Evolutionary conservation across 305 asterid species (phyloP), one percentile per base, ranked within the genome.

Genomic region (Monarda citriodora): DNA sequence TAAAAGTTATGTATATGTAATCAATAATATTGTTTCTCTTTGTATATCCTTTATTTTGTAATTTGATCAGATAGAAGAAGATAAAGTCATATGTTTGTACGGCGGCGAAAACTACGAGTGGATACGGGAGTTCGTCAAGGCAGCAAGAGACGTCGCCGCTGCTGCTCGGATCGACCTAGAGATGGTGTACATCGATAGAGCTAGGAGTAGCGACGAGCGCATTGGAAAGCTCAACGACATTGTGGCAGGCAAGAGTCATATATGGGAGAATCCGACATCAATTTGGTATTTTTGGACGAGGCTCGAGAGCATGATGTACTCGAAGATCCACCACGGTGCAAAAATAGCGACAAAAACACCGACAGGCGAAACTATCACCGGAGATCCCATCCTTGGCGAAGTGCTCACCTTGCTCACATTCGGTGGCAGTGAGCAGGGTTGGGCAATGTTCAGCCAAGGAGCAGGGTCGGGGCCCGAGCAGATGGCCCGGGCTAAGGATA

Each of bases 51-150:
- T 2, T 10, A 14, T 34, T 36, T 57, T 13, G 65, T 59, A 29
- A 4, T 6, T 47, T n/a, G 58, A 15, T 56, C 83, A 92, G 95
- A 78, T 83, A 41, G 16, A 53, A 4, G 77, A 74, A 20, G 77
- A 69, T 4, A 83, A 34, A 9, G 73, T 68, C 66, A 81, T 92
- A 18, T 89, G 96, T 60, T 52, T 92, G 63, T 92, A 78, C 36
- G 98, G 98, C 37, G 98, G 98, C 17, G 91, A 87, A 38, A 81
- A 89, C 77, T 60, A 64, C n/a, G 85, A 78, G 47, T 89, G 98
- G 98, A 70, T 89, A 55, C 65, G 66, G 11, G 61, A 58, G 11
- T 92, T 92, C 58, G 65, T 82, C 36, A 47, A 48, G 18, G 49
- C 53, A 20, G 76, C 86, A 22, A 60, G 73, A 31, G 55, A 67